phyloP scores from a whole-genome alignment of 441 rosid genomes.

The Gossypium davidsonii region DNA sequence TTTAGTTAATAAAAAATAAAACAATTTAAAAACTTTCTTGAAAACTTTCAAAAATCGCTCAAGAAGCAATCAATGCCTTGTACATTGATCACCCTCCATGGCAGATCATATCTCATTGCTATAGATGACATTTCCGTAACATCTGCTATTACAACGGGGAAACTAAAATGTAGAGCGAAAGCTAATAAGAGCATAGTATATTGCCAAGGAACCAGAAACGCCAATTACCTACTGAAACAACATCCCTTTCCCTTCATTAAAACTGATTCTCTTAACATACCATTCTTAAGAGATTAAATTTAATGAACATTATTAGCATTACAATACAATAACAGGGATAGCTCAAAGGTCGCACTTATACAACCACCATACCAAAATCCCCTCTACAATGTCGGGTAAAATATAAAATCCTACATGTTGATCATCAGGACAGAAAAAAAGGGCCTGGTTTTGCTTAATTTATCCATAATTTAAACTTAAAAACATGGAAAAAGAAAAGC shows the following conservation, averaged over 20 bases:
- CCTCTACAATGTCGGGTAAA: slow-evolving; percentile 17
- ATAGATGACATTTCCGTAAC: not conserved
- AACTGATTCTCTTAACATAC: slow-evolving; percentile 1
- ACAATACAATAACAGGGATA: slow-evolving; percentile 15
- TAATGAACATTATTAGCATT: slow-evolving; percentile 10
- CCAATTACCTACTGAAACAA: not conserved
- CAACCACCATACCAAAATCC: slow-evolving; percentile 29
- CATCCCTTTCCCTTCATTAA: not conserved
- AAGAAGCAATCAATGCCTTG: not conserved
- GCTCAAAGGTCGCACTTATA: slow-evolving; percentile 16
- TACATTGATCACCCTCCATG: not conserved
- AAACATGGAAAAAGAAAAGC: not conserved
- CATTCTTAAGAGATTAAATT: not conserved
- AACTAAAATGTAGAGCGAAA: not conserved
- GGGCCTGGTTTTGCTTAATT: slow-evolving; percentile 27
- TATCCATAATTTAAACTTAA: not conserved
- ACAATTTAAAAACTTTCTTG: too few species aligned
- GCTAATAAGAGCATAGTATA: not conserved
- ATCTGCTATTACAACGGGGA: not conserved
- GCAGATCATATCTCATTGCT: not conserved
- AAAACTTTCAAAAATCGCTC: not conserved
- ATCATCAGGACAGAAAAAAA: slow-evolving; percentile 37
- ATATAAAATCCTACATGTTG: slow-evolving; percentile 16
- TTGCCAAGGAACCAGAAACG: not conserved
- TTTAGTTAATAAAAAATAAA: too few species aligned